Percentiles rank a stretch among this genome's conserved stretches.
Conservation (phyloP, 1,284 basidiomycete species). For the Grifola frondosa region DNA sequence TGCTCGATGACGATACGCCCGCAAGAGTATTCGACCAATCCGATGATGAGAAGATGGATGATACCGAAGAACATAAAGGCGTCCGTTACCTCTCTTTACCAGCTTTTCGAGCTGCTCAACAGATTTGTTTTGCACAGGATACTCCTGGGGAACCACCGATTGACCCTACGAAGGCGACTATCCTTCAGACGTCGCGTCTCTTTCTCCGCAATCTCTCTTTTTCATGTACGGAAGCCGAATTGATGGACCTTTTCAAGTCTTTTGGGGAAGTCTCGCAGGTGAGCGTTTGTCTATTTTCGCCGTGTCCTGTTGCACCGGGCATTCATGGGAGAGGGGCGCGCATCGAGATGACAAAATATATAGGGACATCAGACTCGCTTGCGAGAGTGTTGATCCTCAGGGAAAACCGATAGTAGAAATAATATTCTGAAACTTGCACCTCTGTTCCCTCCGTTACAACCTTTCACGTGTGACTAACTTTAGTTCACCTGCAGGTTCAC, state of each 20-base stretch:
- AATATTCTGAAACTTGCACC: conserved; percentile 27
- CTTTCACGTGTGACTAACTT: conserved; percentile 8
- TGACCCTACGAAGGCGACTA: conserved; percentile 60
- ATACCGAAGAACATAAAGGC: too few species aligned
- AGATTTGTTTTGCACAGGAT: conserved; percentile 6
- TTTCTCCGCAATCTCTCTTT: conserved; percentile 94
- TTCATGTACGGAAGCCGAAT: conserved; percentile 74
- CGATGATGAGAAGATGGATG: conserved; percentile 49
- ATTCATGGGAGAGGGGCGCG: conserved; percentile 1
- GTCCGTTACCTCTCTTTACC: too few species aligned
- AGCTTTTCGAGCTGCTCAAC: too few species aligned
- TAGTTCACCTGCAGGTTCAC: conserved; percentile 61
- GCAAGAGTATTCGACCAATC: conserved; percentile 61
- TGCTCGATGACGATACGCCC: conserved; percentile 35
- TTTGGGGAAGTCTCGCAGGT: conserved; percentile 80
- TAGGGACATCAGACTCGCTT: conserved; percentile 48
- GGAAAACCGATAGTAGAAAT: conserved; percentile 60
- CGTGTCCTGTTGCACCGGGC: background rate
- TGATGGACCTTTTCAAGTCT: conserved; percentile 65
- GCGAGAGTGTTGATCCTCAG: conserved; percentile 59
- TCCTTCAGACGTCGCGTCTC: conserved; percentile 77
- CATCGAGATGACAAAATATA: conserved; percentile 39
- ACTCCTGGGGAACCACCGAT: conserved; percentile 14
- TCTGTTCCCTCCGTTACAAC: background rate
- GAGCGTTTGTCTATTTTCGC: conserved; percentile 25